A percentile compares a stretch with the other conserved stretches of the same genome.
Evolutionary conservation across 2,329 filamentous ascomycete species (phyloP).

Genomic region (Colletotrichum camelliae): DNA sequence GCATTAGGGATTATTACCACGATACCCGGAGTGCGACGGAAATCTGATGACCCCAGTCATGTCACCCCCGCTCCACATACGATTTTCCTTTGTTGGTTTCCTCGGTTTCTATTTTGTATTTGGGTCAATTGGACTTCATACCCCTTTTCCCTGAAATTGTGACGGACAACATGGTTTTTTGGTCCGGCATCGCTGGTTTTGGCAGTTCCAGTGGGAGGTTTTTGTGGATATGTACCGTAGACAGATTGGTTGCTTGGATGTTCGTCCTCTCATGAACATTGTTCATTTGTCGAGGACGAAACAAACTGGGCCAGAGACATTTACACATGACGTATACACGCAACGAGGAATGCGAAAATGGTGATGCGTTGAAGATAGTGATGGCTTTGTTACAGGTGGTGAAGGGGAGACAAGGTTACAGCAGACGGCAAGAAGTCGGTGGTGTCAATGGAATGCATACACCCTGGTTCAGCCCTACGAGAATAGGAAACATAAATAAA

Average conservation of each 20-base stretch:
- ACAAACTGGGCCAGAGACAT: neutral
- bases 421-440: neutral
- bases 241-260: neutral
- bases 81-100: constrained; percentile 4
- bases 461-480: constrained; percentile 4
- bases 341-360: neutral
- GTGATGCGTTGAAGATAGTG: neutral
- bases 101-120: neutral
- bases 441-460: neutral
- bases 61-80: constrained; percentile 23
- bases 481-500: neutral
- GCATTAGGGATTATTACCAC: constrained; percentile 23
- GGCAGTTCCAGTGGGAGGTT: neutral
- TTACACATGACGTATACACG: neutral
- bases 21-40: constrained; percentile 27
- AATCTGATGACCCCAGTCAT: constrained; percentile 22
- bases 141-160: neutral
- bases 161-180: neutral
- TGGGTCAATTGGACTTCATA: constrained; percentile 7
- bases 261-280: neutral
- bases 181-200: neutral
- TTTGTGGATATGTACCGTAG: neutral
- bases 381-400: neutral
- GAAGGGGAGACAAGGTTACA: neutral
- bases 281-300: neutral